A percentile compares a stretch with the other conserved stretches of the same genome.
phyloP scores from a whole-genome alignment of 108 stramenopile species.

The Skeletonema grethae region DNA sequence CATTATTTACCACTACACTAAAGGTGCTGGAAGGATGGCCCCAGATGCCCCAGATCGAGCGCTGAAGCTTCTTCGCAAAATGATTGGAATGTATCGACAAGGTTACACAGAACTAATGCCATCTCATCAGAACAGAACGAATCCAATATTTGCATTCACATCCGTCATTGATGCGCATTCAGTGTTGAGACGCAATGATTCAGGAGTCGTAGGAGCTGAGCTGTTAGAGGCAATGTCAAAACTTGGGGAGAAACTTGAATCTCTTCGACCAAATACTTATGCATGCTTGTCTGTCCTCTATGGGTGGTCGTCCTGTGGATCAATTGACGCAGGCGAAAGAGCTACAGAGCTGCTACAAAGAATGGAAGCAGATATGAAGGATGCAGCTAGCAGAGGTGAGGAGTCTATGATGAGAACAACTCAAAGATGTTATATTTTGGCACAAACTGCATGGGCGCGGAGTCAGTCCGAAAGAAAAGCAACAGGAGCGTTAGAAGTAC shows the following conservation, averaged over 20 bases:
- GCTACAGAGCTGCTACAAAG: slow-evolving; percentile 48
- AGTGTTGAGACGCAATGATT: slow-evolving; percentile 53
- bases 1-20: slow-evolving; percentile 67
- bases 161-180: slow-evolving; percentile 75
- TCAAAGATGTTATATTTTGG: slow-evolving; percentile 55
- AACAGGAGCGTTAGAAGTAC: slow-evolving; percentile 51
- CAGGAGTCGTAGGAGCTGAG: slow-evolving; percentile 62
- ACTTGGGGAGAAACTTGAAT: slow-evolving; percentile 40
- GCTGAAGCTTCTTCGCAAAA: slow-evolving; percentile 31
- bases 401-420: slow-evolving; percentile 56
- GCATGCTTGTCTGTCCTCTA: slow-evolving; percentile 59
- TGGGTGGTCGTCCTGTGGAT: slow-evolving; percentile 59
- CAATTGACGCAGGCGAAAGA: slow-evolving; percentile 56
- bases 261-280: slow-evolving; percentile 58
- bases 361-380: slow-evolving; percentile 59
- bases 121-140: slow-evolving; percentile 40
- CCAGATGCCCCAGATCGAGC: slow-evolving; percentile 48
- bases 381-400: slow-evolving; percentile 29
- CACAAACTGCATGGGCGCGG: slow-evolving; percentile 63
- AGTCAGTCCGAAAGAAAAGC: slow-evolving; percentile 53
- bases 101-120: slow-evolving; percentile 61
- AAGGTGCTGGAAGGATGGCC: slow-evolving; percentile 43
- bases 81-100: slow-evolving; percentile 53
- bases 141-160: slow-evolving; percentile 60
- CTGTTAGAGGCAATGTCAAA: slow-evolving; percentile 55